These are phyloP conservation scores for Dorcoceras hygrometricum DNA, from an alignment of 257 asterid species.

Conservation along the genomic window DNA sequence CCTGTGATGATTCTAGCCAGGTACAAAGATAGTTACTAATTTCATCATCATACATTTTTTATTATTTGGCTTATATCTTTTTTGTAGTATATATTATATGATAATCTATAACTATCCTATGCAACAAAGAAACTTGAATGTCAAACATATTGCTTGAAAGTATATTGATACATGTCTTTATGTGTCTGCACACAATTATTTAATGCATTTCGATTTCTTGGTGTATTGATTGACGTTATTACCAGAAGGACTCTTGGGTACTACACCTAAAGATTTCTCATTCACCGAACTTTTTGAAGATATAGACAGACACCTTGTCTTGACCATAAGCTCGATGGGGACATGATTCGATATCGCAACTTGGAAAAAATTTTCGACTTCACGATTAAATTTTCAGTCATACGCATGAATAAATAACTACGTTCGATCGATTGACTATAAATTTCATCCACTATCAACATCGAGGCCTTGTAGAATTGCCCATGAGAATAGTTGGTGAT, in stretches of 20 bases:
- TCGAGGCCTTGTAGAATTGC: too few species aligned
- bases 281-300: constrained; percentile 44
- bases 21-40: too few species aligned
- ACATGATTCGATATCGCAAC: constrained; percentile 26
- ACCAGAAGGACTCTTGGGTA: background rate
- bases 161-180: too few species aligned
- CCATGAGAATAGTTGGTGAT: background rate
- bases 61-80: too few species aligned
- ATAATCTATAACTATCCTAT: too few species aligned
- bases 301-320: constrained; percentile 57
- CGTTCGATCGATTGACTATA: background rate
- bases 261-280: constrained; percentile 26
- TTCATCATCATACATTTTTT: too few species aligned
- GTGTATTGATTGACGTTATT: background rate
- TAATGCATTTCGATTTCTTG: background rate
- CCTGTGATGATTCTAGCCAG: background rate
- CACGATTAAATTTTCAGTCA: background rate
- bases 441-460: background rate
- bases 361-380: background rate
- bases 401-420: too few species aligned
- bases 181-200: too few species aligned
- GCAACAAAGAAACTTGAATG: too few species aligned
- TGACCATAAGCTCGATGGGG: constrained; percentile 36
- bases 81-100: too few species aligned
- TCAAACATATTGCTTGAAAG: background rate